These are phyloP conservation scores for Trypanosoma avium DNA, from an alignment of 208 protist genomes.

Conservation along the genomic window DNA sequence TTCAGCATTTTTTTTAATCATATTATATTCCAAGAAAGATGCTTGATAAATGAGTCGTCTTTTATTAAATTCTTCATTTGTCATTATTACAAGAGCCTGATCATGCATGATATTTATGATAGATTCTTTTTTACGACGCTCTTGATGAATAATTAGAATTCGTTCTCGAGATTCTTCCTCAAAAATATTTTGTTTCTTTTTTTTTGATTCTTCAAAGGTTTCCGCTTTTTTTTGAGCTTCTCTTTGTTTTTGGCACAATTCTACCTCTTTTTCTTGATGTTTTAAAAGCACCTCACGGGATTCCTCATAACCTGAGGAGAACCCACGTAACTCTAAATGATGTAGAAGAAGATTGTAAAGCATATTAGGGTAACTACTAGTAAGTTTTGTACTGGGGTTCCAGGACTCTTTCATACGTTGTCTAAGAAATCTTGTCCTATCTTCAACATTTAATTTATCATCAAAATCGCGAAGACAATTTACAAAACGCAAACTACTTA, in stretches of 20 bases:
- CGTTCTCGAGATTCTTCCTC: slow-evolving; percentile 11
- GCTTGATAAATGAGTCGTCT: slow-evolving; percentile 33
- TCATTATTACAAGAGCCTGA: neutral
- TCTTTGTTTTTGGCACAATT: neutral
- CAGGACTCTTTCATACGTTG: slow-evolving; percentile 7
- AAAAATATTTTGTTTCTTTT: neutral
- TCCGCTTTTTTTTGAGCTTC: neutral
- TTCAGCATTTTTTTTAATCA: slow-evolving; percentile 15
- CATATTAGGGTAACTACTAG: neutral
- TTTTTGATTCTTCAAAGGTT: neutral
- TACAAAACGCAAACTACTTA: slow-evolving; percentile 15
- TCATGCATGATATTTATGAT: neutral
- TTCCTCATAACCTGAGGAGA: slow-evolving; percentile 8
- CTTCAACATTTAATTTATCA: neutral
- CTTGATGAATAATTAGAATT: neutral
- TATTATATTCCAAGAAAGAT: slow-evolving; percentile 9
- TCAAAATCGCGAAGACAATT: slow-evolving; percentile 8
- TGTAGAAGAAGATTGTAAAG: slow-evolving; percentile 9
- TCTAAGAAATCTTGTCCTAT: neutral
- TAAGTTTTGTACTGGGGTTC: slow-evolving; percentile 18
- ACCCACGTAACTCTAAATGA: slow-evolving; percentile 18
- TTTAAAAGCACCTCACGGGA: neutral
- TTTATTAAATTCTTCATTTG: slow-evolving; percentile 31
- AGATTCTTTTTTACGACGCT: neutral
- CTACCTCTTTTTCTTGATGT: neutral